phyloP scores from a whole-genome alignment of 805 yeast species.

The Pichia insulana region DNA sequence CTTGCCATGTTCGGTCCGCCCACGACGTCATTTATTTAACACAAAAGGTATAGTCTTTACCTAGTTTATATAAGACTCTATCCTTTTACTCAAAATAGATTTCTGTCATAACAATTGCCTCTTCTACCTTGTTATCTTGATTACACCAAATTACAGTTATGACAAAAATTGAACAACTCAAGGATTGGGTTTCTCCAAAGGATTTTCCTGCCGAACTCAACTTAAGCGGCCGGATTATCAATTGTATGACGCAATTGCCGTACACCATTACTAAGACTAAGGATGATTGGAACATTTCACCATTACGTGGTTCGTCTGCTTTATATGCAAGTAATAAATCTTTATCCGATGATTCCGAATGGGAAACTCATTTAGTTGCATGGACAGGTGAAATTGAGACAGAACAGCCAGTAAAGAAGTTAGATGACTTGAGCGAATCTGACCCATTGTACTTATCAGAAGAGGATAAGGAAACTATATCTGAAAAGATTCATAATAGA shows the following conservation, averaged over 20 bases:
- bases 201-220: constrained; percentile 24
- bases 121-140: background rate
- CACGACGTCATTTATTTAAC: too few relatives aligned
- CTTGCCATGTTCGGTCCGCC: background rate
- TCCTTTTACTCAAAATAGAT: too few relatives aligned
- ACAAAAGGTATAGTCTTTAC: too few relatives aligned
- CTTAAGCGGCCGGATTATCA: constrained; percentile 58
- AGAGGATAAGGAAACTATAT: constrained; percentile 45
- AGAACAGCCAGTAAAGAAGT: background rate
- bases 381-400: constrained; percentile 84
- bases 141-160: too few relatives aligned
- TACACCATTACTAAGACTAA: constrained; percentile 42
- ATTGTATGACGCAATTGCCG: constrained; percentile 62
- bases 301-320: constrained; percentile 77
- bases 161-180: background rate
- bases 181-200: constrained; percentile 9
- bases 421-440: background rate
- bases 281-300: constrained; percentile 48
- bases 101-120: background rate
- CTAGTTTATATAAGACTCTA: too few relatives aligned
- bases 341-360: constrained; percentile 54
- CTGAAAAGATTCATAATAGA: constrained; percentile 36
- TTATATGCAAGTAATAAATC: constrained; percentile 66
- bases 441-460: constrained; percentile 57
- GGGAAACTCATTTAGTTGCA: constrained; percentile 84